Evolutionary conservation across 257 asterid genomes (phyloP).

Genomic region (Scutellaria baicalensis): DNA sequence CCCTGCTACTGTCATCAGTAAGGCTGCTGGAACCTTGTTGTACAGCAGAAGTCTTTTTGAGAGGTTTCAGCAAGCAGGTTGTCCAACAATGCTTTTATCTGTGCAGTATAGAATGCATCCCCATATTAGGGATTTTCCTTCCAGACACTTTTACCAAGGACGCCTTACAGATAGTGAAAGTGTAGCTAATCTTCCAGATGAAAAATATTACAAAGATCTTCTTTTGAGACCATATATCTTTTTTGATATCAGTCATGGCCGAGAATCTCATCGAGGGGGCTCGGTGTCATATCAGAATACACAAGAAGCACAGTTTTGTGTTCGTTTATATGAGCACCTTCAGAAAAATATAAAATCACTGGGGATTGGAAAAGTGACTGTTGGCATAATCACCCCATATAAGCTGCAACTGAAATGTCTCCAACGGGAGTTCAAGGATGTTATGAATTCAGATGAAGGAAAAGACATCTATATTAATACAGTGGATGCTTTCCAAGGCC

Average conservation of each 20-base stretch:
- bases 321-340: conserved; percentile 88
- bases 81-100: conserved; percentile 94
- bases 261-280: conserved; percentile 97
- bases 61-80: conserved; percentile 98
- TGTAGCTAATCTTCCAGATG: conserved; percentile 65
- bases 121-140: conserved; percentile 91
- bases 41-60: conserved; percentile 98
- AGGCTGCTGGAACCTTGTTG: conserved; percentile 94
- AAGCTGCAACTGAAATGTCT: conserved; percentile 96
- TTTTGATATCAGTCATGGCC: conserved; percentile 77
- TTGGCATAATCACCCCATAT: conserved; percentile 97
- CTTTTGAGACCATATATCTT: conserved; percentile 78
- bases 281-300: conserved; percentile 90
- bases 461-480: conserved; percentile 91
- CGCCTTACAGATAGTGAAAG: conserved; percentile 97
- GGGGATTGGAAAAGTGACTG: conserved; percentile 74
- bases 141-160: conserved; percentile 93
- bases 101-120: conserved; percentile 99
- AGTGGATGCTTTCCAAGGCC: conserved; percentile 99
- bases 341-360: conserved; percentile 54
- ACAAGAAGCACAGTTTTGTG: conserved; percentile 91
- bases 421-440: conserved; percentile 87
- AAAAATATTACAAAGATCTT: conserved; percentile 75
- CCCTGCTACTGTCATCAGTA: conserved; percentile 98
- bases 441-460: conserved; percentile 86